Conservation (phyloP, 2,329 filamentous ascomycete genomes). For the Hypoxylon sp. region DNA sequence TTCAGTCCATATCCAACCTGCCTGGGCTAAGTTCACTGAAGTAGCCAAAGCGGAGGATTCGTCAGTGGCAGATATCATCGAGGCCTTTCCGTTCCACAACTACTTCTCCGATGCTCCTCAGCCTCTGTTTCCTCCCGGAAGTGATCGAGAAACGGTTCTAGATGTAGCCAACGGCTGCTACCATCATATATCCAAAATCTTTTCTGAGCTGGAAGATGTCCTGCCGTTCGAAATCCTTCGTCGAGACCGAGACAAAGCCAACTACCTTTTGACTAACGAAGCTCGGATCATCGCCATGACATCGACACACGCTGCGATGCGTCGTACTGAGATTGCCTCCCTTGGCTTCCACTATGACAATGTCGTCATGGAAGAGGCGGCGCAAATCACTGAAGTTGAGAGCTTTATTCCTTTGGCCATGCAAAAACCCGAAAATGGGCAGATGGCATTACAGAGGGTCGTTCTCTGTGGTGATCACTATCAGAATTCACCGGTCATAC, state of each 20-base stretch:
- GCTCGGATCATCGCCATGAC: slow-evolving; percentile 99
- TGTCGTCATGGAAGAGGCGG: slow-evolving; percentile 97
- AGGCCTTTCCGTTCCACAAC: slow-evolving; percentile 85
- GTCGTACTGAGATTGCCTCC: slow-evolving; percentile 86
- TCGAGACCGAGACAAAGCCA: slow-evolving; percentile 90
- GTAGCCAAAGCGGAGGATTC: slow-evolving; percentile 67
- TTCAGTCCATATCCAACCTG: slow-evolving; percentile 87
- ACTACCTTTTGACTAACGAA: slow-evolving; percentile 94
- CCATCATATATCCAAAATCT: slow-evolving; percentile 88
- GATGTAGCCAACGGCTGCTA: slow-evolving; percentile 89
- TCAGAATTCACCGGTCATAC: slow-evolving; percentile 95
- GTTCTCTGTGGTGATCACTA: slow-evolving; percentile 95
- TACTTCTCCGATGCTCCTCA: slow-evolving; percentile 92
- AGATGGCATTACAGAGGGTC: slow-evolving; percentile 84
- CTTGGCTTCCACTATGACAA: slow-evolving; percentile 99
- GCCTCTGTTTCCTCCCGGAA: slow-evolving; percentile 79
- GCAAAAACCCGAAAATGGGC: slow-evolving; percentile 80
- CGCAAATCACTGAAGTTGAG: slow-evolving; percentile 97
- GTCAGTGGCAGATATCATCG: slow-evolving; percentile 71
- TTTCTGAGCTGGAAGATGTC: slow-evolving; percentile 91
- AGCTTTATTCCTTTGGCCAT: slow-evolving; percentile 96
- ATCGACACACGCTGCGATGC: slow-evolving; percentile 96
- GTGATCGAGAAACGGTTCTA: slow-evolving; percentile 73
- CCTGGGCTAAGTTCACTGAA: slow-evolving; percentile 88
- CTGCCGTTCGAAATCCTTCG: slow-evolving; percentile 94